Conservation (phyloP, 768 basidiomycete species). For the Nidula microcarpa region DNA sequence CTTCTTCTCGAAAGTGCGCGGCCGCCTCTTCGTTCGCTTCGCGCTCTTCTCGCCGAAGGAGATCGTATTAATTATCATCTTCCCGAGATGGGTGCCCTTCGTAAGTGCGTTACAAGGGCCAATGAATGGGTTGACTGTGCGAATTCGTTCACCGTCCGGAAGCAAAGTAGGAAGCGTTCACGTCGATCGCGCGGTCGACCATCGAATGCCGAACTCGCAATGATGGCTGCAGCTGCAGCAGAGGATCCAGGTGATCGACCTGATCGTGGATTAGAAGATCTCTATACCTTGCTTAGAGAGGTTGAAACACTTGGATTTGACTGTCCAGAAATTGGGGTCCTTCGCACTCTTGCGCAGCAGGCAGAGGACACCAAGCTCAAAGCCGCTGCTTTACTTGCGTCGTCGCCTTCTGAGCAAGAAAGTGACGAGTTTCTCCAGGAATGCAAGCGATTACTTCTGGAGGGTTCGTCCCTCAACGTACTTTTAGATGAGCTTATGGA, state of each 20-base stretch:
- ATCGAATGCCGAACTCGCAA: conserved; percentile 31
- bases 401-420: conserved; percentile 37
- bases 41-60: conserved; percentile 82
- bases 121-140: conserved; percentile 89
- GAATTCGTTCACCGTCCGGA: conserved; percentile 73
- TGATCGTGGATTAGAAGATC: conserved; percentile 67
- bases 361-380: conserved; percentile 63
- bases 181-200: conserved; percentile 58
- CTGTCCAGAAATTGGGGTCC: conserved; percentile 62
- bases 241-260: conserved; percentile 66
- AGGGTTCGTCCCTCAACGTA: conserved; percentile 79
- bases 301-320: conserved; percentile 84
- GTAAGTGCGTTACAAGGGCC: conserved; percentile 76
- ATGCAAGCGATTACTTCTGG: conserved; percentile 66
- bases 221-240: conserved; percentile 13
- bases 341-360: conserved; percentile 52
- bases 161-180: conserved; percentile 77
- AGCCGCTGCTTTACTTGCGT: conserved; percentile 48
- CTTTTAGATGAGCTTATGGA: conserved; percentile 74
- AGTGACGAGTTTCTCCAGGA: conserved; percentile 59
- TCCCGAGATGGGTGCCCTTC: conserved; percentile 65
- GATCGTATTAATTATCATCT: conserved; percentile 80
- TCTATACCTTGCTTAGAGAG: conserved; percentile 66
- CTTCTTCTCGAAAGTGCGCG: conserved; percentile 65
- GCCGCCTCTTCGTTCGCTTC: conserved; percentile 74